Percentiles rank a stretch among this genome's conserved stretches.
phyloP scores from a whole-genome alignment of 352 stramenopile genomes.

The Peronospora farinosa region DNA sequence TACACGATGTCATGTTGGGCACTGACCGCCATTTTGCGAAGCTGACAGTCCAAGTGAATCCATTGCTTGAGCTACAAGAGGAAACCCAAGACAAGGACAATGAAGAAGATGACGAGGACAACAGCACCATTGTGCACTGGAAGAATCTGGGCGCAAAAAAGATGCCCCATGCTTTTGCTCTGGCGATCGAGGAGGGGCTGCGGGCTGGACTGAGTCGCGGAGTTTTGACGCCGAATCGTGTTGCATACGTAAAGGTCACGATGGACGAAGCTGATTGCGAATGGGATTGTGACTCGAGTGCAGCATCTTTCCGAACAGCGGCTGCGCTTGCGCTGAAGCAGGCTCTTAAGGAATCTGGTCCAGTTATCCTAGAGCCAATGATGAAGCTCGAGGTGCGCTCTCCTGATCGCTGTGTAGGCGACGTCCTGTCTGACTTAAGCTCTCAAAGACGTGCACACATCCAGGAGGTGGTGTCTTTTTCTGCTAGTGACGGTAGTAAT shows the following conservation, averaged over 20 bases:
- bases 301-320: slow-evolving; percentile 52
- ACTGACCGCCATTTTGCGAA: slow-evolving; percentile 72
- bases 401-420: slow-evolving; percentile 54
- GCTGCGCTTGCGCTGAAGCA: slow-evolving; percentile 51
- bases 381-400: slow-evolving; percentile 72
- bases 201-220: slow-evolving; percentile 49
- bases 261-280: slow-evolving; percentile 53
- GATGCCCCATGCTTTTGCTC: slow-evolving; percentile 52
- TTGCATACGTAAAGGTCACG: slow-evolving; percentile 59
- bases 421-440: slow-evolving; percentile 72
- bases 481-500: slow-evolving; percentile 16
- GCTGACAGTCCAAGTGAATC: slow-evolving; percentile 42
- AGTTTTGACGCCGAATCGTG: slow-evolving; percentile 48
- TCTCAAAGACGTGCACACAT: slow-evolving; percentile 64
- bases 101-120: slow-evolving; percentile 20
- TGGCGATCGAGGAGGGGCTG: slow-evolving; percentile 68
- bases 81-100: slow-evolving; percentile 18
- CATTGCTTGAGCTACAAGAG: slow-evolving; percentile 35
- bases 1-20: slow-evolving; percentile 59
- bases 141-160: slow-evolving; percentile 43
- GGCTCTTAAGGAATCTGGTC: slow-evolving; percentile 44
- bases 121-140: slow-evolving; percentile 57
- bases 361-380: slow-evolving; percentile 64
- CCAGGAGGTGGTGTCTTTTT: slow-evolving; percentile 45
- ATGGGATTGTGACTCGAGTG: slow-evolving; percentile 62